Percentiles rank a stretch among this genome's conserved stretches.
Conservation (phyloP, 345 rosid species). For the Rhodamnia argentea region DNA sequence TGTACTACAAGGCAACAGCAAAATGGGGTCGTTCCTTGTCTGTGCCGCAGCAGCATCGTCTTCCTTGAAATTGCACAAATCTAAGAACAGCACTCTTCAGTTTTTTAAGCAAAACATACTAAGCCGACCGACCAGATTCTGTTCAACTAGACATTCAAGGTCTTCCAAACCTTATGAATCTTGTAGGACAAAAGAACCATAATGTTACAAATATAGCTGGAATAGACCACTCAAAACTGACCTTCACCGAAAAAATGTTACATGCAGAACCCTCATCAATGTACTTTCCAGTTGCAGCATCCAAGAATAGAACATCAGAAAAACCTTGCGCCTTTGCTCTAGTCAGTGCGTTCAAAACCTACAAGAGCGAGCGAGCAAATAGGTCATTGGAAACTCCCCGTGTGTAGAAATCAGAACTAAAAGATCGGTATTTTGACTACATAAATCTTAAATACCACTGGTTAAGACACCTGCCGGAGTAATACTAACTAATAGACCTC, state of each 20-base stretch:
- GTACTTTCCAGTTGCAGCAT: conserved; percentile 34
- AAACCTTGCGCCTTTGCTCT: conserved; percentile 61
- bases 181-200: neutral
- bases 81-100: neutral
- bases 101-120: neutral
- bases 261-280: conserved; percentile 57
- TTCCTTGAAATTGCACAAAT: neutral
- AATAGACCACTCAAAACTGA: neutral
- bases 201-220: neutral
- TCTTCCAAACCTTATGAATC: neutral
- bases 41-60: neutral
- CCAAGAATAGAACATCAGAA: conserved; percentile 54
- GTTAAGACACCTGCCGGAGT: neutral
- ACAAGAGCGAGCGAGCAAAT: neutral
- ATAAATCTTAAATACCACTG: neutral
- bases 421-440: neutral
- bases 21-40: too few relatives aligned
- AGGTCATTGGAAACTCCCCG: neutral
- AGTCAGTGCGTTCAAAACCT: conserved; percentile 31
- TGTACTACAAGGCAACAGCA: too few relatives aligned
- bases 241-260: conserved; percentile 57
- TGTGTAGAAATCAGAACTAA: neutral
- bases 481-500: neutral
- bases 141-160: neutral
- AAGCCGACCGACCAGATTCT: neutral